These are phyloP conservation scores for Vinca minor DNA, from an alignment of 257 asterid genomes.

Conservation along the genomic window DNA sequence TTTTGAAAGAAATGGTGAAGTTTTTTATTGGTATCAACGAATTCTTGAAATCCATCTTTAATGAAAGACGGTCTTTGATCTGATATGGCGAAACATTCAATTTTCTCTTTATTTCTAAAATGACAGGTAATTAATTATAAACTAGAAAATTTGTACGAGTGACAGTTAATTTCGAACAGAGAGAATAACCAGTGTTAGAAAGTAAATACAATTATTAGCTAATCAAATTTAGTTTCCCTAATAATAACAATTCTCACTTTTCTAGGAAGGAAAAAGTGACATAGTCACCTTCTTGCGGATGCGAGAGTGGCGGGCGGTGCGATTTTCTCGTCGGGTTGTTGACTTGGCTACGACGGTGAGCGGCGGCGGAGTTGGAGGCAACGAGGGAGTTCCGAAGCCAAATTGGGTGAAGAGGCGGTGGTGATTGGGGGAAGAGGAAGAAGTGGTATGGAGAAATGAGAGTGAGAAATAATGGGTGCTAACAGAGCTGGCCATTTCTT, in stretches of 20 bases:
- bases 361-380: constrained; percentile 24
- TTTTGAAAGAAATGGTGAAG: too few species aligned
- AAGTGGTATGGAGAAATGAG: constrained; percentile 36
- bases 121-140: too few species aligned
- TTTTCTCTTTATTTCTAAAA: too few species aligned
- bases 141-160: too few species aligned
- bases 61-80: too few species aligned
- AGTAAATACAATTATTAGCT: too few species aligned
- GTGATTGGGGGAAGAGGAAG: constrained; percentile 20
- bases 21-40: too few species aligned
- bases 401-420: not conserved
- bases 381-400: not conserved
- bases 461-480: constrained; percentile 20
- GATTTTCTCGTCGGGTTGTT: constrained; percentile 50
- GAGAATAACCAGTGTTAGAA: too few species aligned
- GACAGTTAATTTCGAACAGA: too few species aligned
- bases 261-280: not conserved
- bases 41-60: too few species aligned
- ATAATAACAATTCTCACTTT: not conserved
- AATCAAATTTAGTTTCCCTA: not conserved
- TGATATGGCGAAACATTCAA: too few species aligned
- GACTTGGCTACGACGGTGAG: constrained; percentile 48
- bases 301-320: constrained; percentile 72
- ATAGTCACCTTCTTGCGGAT: constrained; percentile 66
- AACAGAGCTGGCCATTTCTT: constrained; percentile 1